phyloP scores from a whole-genome alignment of 2,329 filamentous ascomycete species.

The Rugonectria rugulosa region DNA sequence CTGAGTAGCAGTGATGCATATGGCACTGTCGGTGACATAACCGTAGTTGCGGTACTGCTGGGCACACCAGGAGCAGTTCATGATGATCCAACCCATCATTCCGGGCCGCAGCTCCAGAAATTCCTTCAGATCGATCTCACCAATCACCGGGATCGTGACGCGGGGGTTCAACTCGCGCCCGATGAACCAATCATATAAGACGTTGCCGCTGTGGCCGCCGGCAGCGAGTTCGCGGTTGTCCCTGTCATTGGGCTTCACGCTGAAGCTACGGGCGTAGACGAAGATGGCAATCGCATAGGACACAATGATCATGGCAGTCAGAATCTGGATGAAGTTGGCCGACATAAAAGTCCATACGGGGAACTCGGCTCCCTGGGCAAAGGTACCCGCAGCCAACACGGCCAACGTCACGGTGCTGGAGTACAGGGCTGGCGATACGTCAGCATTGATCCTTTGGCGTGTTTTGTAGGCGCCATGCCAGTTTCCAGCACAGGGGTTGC shows the following conservation, averaged over 20 bases:
- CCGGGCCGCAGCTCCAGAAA: conserved; percentile 93
- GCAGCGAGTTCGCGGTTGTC: conserved; percentile 79
- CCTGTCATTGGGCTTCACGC: conserved; percentile 76
- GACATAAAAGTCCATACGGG: conserved; percentile 91
- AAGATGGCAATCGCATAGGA: conserved; percentile 76
- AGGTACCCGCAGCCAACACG: conserved; percentile 77
- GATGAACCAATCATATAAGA: conserved; percentile 96
- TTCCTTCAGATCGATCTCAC: conserved; percentile 88
- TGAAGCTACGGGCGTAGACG: conserved; percentile 84
- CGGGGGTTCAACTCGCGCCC: conserved; percentile 95
- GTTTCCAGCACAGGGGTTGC: conserved; percentile 19
- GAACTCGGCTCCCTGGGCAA: conserved; percentile 80
- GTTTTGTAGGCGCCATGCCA: no score
- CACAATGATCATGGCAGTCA: conserved; percentile 84
- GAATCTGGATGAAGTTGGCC: conserved; percentile 86
- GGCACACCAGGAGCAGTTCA: conserved; percentile 84
- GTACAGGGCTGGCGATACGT: conserved; percentile 66
- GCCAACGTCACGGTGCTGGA: conserved; percentile 78
- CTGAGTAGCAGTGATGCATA: conserved; percentile 81
- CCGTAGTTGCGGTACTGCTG: conserved; percentile 89
- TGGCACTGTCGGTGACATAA: conserved; percentile 83
- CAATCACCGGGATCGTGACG: conserved; percentile 77
- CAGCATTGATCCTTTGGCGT: no score
- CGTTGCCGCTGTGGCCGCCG: conserved; percentile 83
- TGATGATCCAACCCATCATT: conserved; percentile 85